Evolutionary conservation across 805 yeast species (phyloP), one percentile per base, ranked within the genome.

Genomic region (Nakazawaea molendinolei): DNA sequence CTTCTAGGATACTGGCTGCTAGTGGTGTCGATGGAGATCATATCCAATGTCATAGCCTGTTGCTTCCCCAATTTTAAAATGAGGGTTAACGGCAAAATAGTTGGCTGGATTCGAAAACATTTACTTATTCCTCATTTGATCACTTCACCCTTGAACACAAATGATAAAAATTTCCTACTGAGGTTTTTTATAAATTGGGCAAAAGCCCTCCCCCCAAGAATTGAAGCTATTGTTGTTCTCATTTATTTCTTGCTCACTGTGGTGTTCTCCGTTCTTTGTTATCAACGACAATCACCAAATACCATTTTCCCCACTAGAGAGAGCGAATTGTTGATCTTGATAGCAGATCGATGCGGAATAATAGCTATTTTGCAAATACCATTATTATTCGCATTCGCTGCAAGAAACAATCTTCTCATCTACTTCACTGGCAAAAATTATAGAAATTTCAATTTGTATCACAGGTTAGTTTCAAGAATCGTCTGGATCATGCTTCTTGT

Each of bases 261-360:
- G 5, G 24, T 56, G 5, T 42, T 56, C 20, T 57, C 59, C 25
- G 53, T 49, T 25, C 41, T 54, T 24, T 51, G 49, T 27, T 59
- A 58, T 45, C 43, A 44, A 6, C 30, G 47, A 5, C 44, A 47
- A 5, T 38, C 33, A 12, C 61, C 61, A 18, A 58, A 51, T 40
- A 47, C 54, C 3, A 50, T 61, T 5, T 60, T 58, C 41, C 45
- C 50, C 3, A 52, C 58, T 28, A 38, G 44, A 8, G 46, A 38
- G 22, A 58, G 59, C 5, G 56, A 53, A 27, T 39, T 33, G 10
- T 48, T 48, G 36, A 61, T 61, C 19, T 49, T 50, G 13, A 42
- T 47, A 32, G 74, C 70, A 3, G 74, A 70, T 47, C 52, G 75
- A 45, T 53, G 69, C 0, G 76, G 74, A 1, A 69, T 69, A 5